Evolutionary conservation across 805 yeast species (phyloP).

Genomic region (Lipomyces chichibuensis): DNA sequence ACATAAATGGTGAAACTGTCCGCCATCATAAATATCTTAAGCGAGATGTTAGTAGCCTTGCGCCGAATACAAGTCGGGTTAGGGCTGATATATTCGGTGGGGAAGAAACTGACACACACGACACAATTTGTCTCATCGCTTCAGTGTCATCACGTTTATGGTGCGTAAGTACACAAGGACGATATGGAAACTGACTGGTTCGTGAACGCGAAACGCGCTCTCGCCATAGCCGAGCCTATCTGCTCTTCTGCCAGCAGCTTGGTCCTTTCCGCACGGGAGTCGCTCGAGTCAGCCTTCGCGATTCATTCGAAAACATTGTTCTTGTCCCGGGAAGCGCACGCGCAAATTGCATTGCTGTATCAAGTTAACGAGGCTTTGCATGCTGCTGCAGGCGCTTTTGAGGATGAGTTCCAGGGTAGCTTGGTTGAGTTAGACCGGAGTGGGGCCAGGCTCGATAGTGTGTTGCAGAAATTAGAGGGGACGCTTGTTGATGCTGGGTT

Average conservation of each 20-base stretch:
- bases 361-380: conserved; percentile 39
- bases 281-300: conserved; percentile 49
- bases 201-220: conserved; percentile 53
- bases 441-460: conserved; percentile 43
- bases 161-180: not conserved
- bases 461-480: conserved; percentile 45
- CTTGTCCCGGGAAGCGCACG: conserved; percentile 51
- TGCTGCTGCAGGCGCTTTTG: conserved; percentile 24
- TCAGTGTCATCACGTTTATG: not conserved
- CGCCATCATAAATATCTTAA: no score
- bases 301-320: conserved; percentile 51
- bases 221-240: conserved; percentile 54
- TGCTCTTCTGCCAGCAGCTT: conserved; percentile 56
- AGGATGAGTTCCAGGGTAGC: conserved; percentile 40
- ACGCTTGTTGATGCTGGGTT: conserved; percentile 47
- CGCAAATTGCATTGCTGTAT: conserved; percentile 53
- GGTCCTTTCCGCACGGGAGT: conserved; percentile 46
- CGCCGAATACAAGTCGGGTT: not conserved
- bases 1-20: no score
- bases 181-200: conserved; percentile 45
- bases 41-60: no score
- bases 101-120: not conserved
- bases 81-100: not conserved
- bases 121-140: not conserved
- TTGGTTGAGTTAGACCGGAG: conserved; percentile 44